Evolutionary conservation across 2,329 filamentous ascomycete genomes (phyloP).

Genomic region (Nannizziopsis barbatae): DNA sequence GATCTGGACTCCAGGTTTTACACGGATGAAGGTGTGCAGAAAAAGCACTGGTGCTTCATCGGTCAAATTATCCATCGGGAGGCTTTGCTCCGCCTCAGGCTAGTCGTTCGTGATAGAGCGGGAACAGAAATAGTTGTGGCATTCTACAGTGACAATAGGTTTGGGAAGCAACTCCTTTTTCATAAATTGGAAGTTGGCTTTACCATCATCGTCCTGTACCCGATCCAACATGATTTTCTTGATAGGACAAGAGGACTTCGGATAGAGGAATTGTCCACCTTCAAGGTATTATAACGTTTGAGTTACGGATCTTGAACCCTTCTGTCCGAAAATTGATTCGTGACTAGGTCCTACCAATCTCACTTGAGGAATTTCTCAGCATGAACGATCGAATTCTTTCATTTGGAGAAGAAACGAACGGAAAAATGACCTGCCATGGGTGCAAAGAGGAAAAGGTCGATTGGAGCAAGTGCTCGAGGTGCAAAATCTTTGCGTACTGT

Average conservation of each 20-base stretch:
- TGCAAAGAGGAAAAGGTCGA: not conserved
- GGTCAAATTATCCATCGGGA: not conserved
- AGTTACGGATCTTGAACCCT: no score
- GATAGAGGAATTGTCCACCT: not conserved
- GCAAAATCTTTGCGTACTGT: not conserved
- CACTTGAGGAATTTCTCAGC: not conserved
- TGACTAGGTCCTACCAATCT: not conserved
- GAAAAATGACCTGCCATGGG: not conserved
- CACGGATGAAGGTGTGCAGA: no score
- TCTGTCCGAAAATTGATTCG: not conserved
- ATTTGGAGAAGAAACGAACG: not conserved
- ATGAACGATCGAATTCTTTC: not conserved
- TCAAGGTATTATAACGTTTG: slow-evolving; percentile 1
- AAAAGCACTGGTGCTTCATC: not conserved
- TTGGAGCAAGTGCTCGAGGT: not conserved
- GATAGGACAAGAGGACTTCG: not conserved
- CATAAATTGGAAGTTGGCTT: not conserved
- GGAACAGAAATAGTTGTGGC: not conserved
- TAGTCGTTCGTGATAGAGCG: not conserved
- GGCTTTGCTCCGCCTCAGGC: not conserved
- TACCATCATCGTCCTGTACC: not conserved
- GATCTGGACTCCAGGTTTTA: no score
- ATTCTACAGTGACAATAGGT: not conserved
- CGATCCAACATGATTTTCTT: not conserved
- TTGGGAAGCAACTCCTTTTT: no score